These are phyloP conservation scores for Eremothecium sinecaudum DNA, from an alignment of 1,139 yeast species.

Conservation along the genomic window DNA sequence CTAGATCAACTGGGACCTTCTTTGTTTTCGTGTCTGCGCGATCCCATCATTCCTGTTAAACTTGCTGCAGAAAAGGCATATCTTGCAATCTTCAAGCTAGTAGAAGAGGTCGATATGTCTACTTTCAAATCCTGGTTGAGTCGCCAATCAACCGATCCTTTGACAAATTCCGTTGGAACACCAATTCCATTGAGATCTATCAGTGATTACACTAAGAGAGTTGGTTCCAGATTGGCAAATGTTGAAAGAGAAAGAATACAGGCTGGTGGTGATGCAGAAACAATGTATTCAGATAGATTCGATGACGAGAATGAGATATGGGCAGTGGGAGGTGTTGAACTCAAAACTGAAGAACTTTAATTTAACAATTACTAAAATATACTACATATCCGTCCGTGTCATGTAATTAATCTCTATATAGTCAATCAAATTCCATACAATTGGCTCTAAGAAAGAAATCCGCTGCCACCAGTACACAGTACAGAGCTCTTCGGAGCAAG, in stretches of 20 bases:
- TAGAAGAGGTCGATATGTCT: constrained; percentile 55
- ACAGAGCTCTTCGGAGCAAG: constrained; percentile 13
- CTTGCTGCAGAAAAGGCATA: constrained; percentile 92
- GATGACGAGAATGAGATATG: constrained; percentile 85
- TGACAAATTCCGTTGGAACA: constrained; percentile 40
- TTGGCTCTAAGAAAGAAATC: constrained; percentile 14
- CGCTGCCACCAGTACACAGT: constrained; percentile 24
- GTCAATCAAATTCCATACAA: constrained; percentile 22
- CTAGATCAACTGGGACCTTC: constrained; percentile 57
- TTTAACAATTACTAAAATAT: neutral
- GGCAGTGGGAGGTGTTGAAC: constrained; percentile 69
- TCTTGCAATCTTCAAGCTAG: constrained; percentile 59
- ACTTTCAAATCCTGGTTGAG: constrained; percentile 55
- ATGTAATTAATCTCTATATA: constrained; percentile 12
- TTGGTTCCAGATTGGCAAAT: constrained; percentile 69
- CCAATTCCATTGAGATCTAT: constrained; percentile 60
- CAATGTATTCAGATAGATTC: constrained; percentile 71
- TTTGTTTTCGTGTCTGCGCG: constrained; percentile 76
- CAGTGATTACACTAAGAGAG: constrained; percentile 82
- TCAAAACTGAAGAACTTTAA: constrained; percentile 14
- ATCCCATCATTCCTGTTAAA: constrained; percentile 78
- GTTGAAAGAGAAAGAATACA: constrained; percentile 79
- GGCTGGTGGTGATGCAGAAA: constrained; percentile 87
- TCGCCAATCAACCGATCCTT: constrained; percentile 21
- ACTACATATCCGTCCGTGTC: neutral